Base-by-base conservation (phyloP, 352 stramenopile species). In the Globisporangium megalacanthum region DNA sequence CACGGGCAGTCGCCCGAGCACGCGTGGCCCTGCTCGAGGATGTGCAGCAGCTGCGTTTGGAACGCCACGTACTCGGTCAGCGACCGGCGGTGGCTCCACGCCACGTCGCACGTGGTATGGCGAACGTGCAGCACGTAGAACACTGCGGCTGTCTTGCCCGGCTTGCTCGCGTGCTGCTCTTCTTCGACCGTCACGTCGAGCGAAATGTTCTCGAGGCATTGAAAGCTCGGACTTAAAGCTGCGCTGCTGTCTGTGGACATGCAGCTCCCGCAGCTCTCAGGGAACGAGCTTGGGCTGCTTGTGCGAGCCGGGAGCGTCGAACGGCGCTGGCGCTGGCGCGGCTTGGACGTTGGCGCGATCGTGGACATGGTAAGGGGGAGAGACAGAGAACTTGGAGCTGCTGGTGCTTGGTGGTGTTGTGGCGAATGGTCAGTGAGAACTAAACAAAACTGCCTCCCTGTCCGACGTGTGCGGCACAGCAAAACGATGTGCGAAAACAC, bases 1-100 rank as follows among this genome's bases (percentile, higher is more conserved):
- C 60, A 64, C 50, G 60, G 60, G 31, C 60, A 66, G 25, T 66
- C 60, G 10, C 41, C 56, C 7, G 20, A 15, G 33, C 54, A 60
- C 1, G 37, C 45, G 54, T 60, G 54, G 8, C 54, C 54, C 20
- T 60, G 54, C 22, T 60, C 35, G 8, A 60, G 29, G 33, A 54
- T 47, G 14, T 22, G 19, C 33, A 60, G 36, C 10, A 60, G 46
- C 35, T 54, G 54, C 15, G 6, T 22, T 14, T 60, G 46, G 2
- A 45, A n/a, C 10, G 8, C 39, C 13, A 17, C 13, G 39, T 45
- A 45, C 14, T 47, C 33, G 7, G 13, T 13, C 13, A 45, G 15
- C 39, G 39, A 20, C 10, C 39, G 17, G 15, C 55, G 55, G 55
- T 54, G n/a, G 36, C 20, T 49, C 55, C 55, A 60, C 15, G 46